Conservation (phyloP, 371 early-diverging fungal genomes). For the Zancudomyces culisetae region DNA sequence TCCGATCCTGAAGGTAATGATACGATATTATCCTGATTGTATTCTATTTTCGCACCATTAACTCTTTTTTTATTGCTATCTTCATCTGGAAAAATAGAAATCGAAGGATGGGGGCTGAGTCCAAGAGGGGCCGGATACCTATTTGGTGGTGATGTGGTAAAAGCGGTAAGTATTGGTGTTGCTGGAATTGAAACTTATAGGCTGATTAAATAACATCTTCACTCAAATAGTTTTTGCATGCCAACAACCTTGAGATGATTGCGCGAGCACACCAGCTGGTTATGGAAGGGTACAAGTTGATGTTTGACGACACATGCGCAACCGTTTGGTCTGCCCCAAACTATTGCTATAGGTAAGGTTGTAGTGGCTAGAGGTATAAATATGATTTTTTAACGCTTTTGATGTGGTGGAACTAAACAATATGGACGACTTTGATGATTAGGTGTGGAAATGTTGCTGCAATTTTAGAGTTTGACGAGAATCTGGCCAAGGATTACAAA, state of each 20-base stretch:
- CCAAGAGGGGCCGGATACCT: constrained; percentile 97
- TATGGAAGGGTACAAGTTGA: constrained; percentile 93
- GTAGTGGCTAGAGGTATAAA: too few relatives aligned
- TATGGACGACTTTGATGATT: too few relatives aligned
- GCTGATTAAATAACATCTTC: background rate
- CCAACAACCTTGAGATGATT: constrained; percentile 80
- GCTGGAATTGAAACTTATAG: background rate
- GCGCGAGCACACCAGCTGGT: constrained; percentile 98
- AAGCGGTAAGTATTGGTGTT: constrained; percentile 31
- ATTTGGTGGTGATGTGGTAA: constrained; percentile 89
- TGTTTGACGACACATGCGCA: constrained; percentile 90
- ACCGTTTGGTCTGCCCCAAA: constrained; percentile 99
- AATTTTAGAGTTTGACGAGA: constrained; percentile 88
- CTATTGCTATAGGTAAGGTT: constrained; percentile 71
- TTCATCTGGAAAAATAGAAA: constrained; percentile 24
- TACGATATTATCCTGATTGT: background rate
- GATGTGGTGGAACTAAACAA: too few relatives aligned
- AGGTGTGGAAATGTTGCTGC: constrained; percentile 98
- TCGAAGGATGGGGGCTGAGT: constrained; percentile 85
- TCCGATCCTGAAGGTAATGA: constrained; percentile 77
- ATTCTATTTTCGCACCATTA: background rate
- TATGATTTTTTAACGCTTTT: too few relatives aligned
- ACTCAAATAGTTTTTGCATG: constrained; percentile 50
- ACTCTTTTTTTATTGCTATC: constrained; percentile 4
- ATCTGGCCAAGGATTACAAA: constrained; percentile 60